Percentiles rank a stretch among this genome's conserved stretches.
phyloP scores from a whole-genome alignment of 2,329 filamentous ascomycete species.

The Cladosporium velox region DNA sequence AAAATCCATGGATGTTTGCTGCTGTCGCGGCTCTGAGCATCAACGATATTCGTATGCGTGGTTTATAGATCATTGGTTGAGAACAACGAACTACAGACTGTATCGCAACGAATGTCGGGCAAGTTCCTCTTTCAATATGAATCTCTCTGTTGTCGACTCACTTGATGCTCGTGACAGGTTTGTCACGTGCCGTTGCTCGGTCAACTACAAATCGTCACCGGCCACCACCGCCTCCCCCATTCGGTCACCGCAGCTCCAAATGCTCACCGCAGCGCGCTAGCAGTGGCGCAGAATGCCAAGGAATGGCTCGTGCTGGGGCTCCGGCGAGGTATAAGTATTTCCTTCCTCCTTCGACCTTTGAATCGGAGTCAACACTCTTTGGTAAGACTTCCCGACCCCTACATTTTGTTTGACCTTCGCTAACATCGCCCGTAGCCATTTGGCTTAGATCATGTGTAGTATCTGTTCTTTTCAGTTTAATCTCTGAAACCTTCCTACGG shows the following conservation, averaged over 20 bases:
- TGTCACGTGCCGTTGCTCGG: background rate
- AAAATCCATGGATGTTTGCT: background rate
- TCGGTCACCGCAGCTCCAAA: background rate
- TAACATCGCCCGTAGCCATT: background rate
- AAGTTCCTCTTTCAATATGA: too few species aligned
- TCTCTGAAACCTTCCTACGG: background rate
- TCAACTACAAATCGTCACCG: background rate
- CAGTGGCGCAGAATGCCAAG: background rate
- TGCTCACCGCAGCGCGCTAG: background rate
- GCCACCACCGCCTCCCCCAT: background rate
- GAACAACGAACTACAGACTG: too few species aligned
- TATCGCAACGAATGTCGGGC: too few species aligned
- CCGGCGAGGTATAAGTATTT: background rate
- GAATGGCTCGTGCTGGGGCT: background rate
- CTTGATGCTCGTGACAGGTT: background rate
- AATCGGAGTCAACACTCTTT: background rate
- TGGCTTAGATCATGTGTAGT: slow-evolving; percentile 6
- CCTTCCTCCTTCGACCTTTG: background rate
- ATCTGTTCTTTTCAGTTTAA: slow-evolving; percentile 5
- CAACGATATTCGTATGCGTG: background rate
- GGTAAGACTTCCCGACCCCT: background rate
- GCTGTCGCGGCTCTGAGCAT: background rate
- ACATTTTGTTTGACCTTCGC: background rate
- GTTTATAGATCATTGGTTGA: background rate
- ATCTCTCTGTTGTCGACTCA: background rate